These are phyloP conservation scores for Herpetomonas tarakana DNA, from an alignment of 208 protist genomes.

Conservation along the genomic window DNA sequence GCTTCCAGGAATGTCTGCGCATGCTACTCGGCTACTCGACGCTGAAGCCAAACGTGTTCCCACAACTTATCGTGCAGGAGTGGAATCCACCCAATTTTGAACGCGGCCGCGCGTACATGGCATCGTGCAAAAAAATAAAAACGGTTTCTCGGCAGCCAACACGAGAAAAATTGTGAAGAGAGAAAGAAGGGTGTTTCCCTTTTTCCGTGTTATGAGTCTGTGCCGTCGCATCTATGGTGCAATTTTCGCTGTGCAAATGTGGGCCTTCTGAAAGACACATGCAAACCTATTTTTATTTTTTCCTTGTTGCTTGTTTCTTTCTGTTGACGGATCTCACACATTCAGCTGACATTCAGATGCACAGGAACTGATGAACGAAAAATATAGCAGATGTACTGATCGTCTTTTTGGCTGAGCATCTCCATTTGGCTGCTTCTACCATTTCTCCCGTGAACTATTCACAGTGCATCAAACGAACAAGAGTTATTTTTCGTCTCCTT, in stretches of 20 bases:
- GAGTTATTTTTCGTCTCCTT: neutral
- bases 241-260: constrained; percentile 2
- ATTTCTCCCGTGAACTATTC: neutral
- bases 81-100: constrained; percentile 78
- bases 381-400: neutral
- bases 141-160: neutral
- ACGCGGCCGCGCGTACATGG: constrained; percentile 57
- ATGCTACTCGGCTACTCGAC: constrained; percentile 86
- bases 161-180: constrained; percentile 11
- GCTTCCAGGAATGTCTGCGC: constrained; percentile 89
- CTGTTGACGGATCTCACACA: neutral
- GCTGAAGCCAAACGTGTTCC: constrained; percentile 87
- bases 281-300: constrained; percentile 14
- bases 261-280: constrained; percentile 1
- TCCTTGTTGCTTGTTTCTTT: constrained; percentile 1
- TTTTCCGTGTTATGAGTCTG: constrained; percentile 1
- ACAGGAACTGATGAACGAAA: constrained; percentile 14
- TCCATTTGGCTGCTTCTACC: neutral
- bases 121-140: constrained; percentile 6
- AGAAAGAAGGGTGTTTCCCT: constrained; percentile 16
- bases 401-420: constrained; percentile 4
- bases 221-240: neutral
- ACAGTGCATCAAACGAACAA: constrained; percentile 2
- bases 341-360: constrained; percentile 7
- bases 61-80: constrained; percentile 64